Evolutionary conservation across 2,329 filamentous ascomycete species (phyloP).

Genomic region (Phyllosticta ampelicida): DNA sequence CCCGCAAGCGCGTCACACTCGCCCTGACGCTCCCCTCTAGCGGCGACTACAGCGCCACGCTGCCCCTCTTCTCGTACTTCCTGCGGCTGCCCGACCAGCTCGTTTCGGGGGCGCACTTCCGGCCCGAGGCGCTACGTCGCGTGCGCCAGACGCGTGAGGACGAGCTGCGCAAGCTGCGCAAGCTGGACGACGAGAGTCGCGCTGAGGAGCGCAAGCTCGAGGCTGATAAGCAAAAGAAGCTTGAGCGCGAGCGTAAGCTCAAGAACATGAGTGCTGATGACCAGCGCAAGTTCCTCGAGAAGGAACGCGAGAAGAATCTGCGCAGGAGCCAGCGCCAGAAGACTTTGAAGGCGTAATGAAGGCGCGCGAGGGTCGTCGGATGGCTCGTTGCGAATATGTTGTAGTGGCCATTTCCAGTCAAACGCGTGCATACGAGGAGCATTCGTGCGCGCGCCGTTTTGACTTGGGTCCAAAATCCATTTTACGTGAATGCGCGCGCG

Average conservation of each 20-base stretch:
- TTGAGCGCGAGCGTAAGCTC: conserved; percentile 61
- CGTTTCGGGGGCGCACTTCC: conserved; percentile 69
- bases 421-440: no score
- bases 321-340: conserved; percentile 56
- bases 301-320: conserved; percentile 77
- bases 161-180: conserved; percentile 67
- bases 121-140: conserved; percentile 76
- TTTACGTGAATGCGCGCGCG: no score
- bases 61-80: conserved; percentile 71
- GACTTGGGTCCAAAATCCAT: no score
- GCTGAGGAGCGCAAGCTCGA: conserved; percentile 47
- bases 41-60: conserved; percentile 40
- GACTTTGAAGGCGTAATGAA: conserved; percentile 39
- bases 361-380: neutral
- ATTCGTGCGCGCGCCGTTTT: no score
- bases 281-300: conserved; percentile 53
- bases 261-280: conserved; percentile 56
- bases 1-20: conserved; percentile 79
- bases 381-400: neutral
- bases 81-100: conserved; percentile 76
- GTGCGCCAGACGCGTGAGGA: conserved; percentile 71
- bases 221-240: conserved; percentile 59
- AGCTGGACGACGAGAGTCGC: conserved; percentile 61
- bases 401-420: neutral
- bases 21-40: conserved; percentile 54